Base-by-base conservation (phyloP, 164 flowering plant genomes). In the Nelumbo lutea region DNA sequence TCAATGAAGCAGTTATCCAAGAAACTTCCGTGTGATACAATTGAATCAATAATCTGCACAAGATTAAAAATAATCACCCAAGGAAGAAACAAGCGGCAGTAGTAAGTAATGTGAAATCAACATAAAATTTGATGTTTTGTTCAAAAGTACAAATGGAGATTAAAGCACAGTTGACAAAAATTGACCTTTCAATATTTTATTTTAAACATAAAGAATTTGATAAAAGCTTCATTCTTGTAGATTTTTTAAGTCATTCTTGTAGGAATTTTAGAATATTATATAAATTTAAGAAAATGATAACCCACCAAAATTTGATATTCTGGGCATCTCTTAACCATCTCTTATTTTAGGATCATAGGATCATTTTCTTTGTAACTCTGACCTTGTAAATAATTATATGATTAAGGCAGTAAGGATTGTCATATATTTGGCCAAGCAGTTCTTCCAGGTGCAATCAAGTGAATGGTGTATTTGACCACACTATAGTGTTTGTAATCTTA, bases 11-110 rank as follows among this genome's bases (percentile, higher is more conserved):
- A 83, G 62, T 87, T 77, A 55, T 73, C 81, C 72, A 95, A 80
- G 88, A 90, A 95, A 76, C 90, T 81, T 77, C 97, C 99, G 75
- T 95, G 99, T 3, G 99, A 91, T 69, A 95, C 68, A 67, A 95
- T 90, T 9, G 97, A 95, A 80, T 92, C 97, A 65, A 92, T 86
- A 60, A 91, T 80, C 98, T 94, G 86, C 81, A 80, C 51, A 40
- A 66, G 50, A 50, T 61, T 27, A 42, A 10, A 64, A 11, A 51
- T 57, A 52, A 58, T 52, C 27, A 41, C 15, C 3, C 57, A 53
- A 11, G 14, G 57, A 27, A 27, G 57, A 53, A 8, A 53, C 14
- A 10, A 4, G 14, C 11, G n/a, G 57, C 14, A 8, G 14, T 53
- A 10, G 14, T 10, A 11, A 4, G 4, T 11, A 53, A 5, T 9